A percentile compares a stretch with the other conserved stretches of the same genome.
Conservation (phyloP, 2,329 filamentous ascomycete species). For the Chaetothyriales sp. region DNA sequence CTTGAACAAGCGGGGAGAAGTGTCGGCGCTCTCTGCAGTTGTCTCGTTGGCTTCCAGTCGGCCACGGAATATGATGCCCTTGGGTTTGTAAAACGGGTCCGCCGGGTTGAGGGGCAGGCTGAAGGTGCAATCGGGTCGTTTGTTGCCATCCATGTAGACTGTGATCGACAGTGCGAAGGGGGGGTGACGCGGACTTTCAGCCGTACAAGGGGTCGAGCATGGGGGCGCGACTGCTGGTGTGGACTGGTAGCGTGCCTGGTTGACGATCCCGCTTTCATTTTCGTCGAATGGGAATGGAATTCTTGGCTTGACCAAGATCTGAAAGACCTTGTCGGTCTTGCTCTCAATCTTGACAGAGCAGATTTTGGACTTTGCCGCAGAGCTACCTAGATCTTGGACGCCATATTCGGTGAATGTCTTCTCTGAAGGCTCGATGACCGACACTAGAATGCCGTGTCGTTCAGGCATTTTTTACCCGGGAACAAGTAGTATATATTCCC, state of each 20-base stretch:
- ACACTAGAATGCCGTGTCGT: conserved; percentile 6
- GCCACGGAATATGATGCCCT: background rate
- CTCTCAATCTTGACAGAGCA: conserved; percentile 6
- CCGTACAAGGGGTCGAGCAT: background rate
- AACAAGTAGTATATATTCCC: background rate
- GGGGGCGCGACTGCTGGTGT: background rate
- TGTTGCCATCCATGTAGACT: conserved; percentile 10
- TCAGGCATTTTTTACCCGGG: background rate
- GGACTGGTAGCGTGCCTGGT: too few relatives aligned
- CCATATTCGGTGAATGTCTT: conserved; percentile 8
- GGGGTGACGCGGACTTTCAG: background rate
- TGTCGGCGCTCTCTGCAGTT: background rate
- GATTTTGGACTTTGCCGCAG: conserved; percentile 1
- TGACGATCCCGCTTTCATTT: background rate
- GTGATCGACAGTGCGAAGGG: conserved; percentile 1
- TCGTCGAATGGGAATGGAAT: background rate
- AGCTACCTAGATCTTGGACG: conserved; percentile 1
- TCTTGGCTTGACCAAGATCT: background rate
- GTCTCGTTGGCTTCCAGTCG: background rate
- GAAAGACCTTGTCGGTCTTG: background rate
- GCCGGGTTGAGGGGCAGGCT: background rate
- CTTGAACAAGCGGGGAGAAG: background rate
- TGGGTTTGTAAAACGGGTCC: background rate
- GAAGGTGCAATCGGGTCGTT: conserved; percentile 1
- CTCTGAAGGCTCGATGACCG: conserved; percentile 1